Evolutionary conservation across 768 basidiomycete species (phyloP), one percentile per base, ranked within the genome.

Genomic region (Butyriboletus loyo): DNA sequence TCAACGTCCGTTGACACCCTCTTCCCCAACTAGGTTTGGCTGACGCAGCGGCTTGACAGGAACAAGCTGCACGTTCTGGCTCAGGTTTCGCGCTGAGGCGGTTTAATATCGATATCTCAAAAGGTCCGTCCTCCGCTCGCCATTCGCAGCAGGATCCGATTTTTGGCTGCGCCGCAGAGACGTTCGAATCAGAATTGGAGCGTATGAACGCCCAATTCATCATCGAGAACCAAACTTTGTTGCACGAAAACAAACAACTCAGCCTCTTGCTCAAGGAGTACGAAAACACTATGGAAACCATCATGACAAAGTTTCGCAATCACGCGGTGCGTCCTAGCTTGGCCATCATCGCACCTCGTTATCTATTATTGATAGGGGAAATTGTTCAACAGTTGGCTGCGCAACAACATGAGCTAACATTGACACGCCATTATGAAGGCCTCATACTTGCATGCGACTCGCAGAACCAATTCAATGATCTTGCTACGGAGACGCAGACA

Each of bases 231-330:
- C 95, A 97, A 64, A 81, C 85, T 0, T 74, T 99, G 1, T 75
- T 90, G 44, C 87, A 98, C 56, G 97, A 99, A 72, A 98, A 99
- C 76, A 94, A 91, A 68, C 96, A 98, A 65, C 79, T 98, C 28
- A 87, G 86, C 58, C 61, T 83, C 25, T 77, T 99, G 25, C 75
- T 98, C 51, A 95, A 94, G 65, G 97, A 99, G 69, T 96, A 98
- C 66, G 95, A 98, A 68, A 77, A 77, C 49, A 97, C 95, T 4
- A 80, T 99, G 76, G 95, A 98, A 62, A 94, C 86, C 27, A 90
- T 98, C 66, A 98, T 99, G 97, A 74, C 84, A 46, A 98, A 98
- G 72, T 98, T 98, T 68, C 81, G 95, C 53, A 87, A 86, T 53
- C 88, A 98, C 65, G 85, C 92, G 13, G 94, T 96, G 62, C 63